phyloP scores from a whole-genome alignment of 148 eudicot genomes.

The Cornus florida region DNA sequence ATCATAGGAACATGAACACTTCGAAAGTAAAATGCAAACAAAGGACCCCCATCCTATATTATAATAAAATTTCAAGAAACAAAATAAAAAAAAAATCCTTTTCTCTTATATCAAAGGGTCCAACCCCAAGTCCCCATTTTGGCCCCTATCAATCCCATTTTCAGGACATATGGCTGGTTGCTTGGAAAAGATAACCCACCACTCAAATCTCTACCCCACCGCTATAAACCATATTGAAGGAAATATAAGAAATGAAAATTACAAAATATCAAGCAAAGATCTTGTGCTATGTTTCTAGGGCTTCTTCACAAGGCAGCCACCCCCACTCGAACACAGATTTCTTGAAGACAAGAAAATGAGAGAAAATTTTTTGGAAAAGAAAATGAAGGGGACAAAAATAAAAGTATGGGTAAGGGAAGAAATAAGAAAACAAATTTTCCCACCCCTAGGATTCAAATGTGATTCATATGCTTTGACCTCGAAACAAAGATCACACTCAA shows the following conservation, averaged over 20 bases:
- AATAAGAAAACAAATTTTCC: neutral
- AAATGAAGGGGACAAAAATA: neutral
- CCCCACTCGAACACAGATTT: neutral
- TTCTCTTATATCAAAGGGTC: neutral
- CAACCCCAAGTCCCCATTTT: too few species aligned
- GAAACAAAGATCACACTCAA: constrained; percentile 3
- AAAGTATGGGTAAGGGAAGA: neutral
- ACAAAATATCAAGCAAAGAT: neutral
- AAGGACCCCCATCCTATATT: neutral
- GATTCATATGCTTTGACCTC: neutral
- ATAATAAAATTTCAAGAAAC: constrained; percentile 3
- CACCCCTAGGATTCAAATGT: neutral
- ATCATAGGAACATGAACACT: neutral
- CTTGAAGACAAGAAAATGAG: neutral
- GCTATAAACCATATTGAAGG: constrained; percentile 9
- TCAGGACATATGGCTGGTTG: neutral
- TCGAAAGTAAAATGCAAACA: constrained; percentile 4
- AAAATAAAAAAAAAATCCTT: neutral
- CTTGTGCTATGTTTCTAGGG: neutral
- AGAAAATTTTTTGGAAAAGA: neutral
- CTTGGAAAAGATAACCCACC: constrained; percentile 1
- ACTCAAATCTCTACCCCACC: constrained; percentile 17
- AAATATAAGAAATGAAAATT: neutral
- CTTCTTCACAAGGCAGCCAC: neutral
- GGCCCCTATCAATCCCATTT: neutral